Evolutionary conservation across 495 filamentous ascomycete genomes (phyloP), one percentile per base, ranked within the genome.

Genomic region (Podospora pseudoanserina): DNA sequence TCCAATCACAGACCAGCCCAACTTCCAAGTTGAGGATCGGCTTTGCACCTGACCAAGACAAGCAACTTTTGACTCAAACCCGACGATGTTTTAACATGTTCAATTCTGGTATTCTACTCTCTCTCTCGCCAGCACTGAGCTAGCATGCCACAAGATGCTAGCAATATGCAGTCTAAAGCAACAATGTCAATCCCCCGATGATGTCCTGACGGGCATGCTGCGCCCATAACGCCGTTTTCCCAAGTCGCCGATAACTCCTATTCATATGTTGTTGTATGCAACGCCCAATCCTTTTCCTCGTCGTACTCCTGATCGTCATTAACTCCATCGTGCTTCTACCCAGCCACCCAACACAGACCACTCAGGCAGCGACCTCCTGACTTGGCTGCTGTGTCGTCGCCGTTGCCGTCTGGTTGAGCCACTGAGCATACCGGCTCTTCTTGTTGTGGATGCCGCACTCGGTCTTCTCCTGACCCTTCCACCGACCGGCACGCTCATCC

Each of bases 371-470:
- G 27, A 67, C 56, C 59, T 11, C 67, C 64, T 39, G 53, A 63
- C 61, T 16, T 34, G 11, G 68, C 34, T 65, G 64, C 66, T 69
- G 67, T 3, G 58, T 64, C 67, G 70, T 59, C 71, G 87, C 84
- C 82, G 93, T 90, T 67, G 93, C 91, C 78, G 90, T 84, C 63
- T 93, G 86, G 70, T 86, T 84, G 59, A 97, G 79, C 76, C 88
- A 97, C 76, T 92, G 88, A 18, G 93, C 91, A 73, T 97, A 99
- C 74, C 92, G 90, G 70, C 91, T 95, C 73, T 91, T 87, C 77
- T 93, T 93, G 82, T 98, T 98, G 84, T 99, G 95, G 71, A 99
- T 99, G 7, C 95, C 95, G 76, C 95, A 99, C 81, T 99, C 95
- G 2, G 94, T 93, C 89, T 99, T 99, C 63, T 84, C 80, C 74